These are phyloP conservation scores for Trichopus zeylanicus DNA, from an alignment of 116 monocot genomes.

Conservation along the genomic window DNA sequence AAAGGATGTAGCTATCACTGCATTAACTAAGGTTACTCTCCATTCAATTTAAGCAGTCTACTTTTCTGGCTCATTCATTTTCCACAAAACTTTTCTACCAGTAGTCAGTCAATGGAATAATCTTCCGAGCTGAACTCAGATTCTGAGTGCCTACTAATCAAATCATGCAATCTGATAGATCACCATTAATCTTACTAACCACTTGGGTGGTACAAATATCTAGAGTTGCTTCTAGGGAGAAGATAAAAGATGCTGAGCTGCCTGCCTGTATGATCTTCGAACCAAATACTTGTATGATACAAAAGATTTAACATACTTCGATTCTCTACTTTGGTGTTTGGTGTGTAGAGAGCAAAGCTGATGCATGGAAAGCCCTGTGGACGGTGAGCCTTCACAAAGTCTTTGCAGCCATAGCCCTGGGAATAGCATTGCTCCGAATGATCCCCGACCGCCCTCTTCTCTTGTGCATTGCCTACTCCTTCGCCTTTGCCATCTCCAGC, in stretches of 20 bases:
- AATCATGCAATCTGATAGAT: neutral
- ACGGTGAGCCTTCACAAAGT: conserved; percentile 72
- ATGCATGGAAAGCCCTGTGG: conserved; percentile 81
- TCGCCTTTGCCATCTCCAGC: conserved; percentile 78
- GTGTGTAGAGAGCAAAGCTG: conserved; percentile 52
- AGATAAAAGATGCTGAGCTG: no score
- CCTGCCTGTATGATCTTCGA: no score
- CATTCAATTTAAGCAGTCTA: neutral
- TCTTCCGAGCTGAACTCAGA: neutral
- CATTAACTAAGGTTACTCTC: neutral
- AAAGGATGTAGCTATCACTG: neutral
- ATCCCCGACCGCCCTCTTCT: conserved; percentile 58
- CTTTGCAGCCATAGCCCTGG: conserved; percentile 78
- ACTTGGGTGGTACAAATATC: no score
- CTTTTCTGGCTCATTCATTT: no score
- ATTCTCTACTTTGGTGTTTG: neutral
- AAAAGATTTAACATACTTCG: no score
- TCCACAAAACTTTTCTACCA: no score
- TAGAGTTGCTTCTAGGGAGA: no score
- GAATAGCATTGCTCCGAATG: conserved; percentile 68
- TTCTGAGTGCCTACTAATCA: neutral
- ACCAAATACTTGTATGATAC: no score
- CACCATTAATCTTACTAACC: neutral
- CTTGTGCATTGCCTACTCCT: conserved; percentile 44
- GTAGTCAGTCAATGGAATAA: neutral